Conservation (phyloP, 1,284 basidiomycete species). For the Microbotryum violaceum region DNA sequence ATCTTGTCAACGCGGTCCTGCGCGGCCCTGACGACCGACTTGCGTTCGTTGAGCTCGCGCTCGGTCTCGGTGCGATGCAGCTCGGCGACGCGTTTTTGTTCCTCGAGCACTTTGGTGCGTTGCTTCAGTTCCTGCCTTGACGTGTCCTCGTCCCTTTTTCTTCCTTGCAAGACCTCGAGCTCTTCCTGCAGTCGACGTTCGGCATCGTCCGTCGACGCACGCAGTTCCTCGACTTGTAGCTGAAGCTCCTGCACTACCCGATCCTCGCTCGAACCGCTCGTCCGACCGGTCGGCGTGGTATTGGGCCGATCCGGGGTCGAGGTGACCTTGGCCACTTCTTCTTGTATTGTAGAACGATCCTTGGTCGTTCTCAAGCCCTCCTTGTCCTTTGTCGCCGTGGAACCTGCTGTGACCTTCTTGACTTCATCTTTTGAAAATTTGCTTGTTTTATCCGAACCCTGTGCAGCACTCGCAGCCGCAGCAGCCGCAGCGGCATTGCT, state of each 20-base stretch:
- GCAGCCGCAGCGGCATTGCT: conserved; percentile 12
- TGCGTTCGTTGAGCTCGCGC: conserved; percentile 67
- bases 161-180: conserved; percentile 62
- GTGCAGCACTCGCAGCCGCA: conserved; percentile 1
- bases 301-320: too few species aligned
- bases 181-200: conserved; percentile 61
- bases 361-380: too few species aligned
- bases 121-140: conserved; percentile 68
- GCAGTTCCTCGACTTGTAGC: conserved; percentile 64
- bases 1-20: conserved; percentile 58
- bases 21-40: conserved; percentile 58
- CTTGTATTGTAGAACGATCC: too few species aligned
- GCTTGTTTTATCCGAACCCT: too few species aligned
- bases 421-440: too few species aligned
- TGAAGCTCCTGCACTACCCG: conserved; percentile 61
- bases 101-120: conserved; percentile 75
- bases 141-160: conserved; percentile 75
- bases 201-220: conserved; percentile 47
- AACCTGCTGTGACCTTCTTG: too few species aligned
- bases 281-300: conserved; percentile 3
- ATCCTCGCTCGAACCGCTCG: conserved; percentile 8
- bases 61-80: conserved; percentile 71
- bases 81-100: conserved; percentile 76
- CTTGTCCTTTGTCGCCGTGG: too few species aligned
- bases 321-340: too few species aligned